Percentiles rank a stretch among this genome's conserved stretches.
These are phyloP conservation scores for Sanguinoderma infundibulare DNA, from an alignment of 1,284 basidiomycete species.

Conservation along the genomic window DNA sequence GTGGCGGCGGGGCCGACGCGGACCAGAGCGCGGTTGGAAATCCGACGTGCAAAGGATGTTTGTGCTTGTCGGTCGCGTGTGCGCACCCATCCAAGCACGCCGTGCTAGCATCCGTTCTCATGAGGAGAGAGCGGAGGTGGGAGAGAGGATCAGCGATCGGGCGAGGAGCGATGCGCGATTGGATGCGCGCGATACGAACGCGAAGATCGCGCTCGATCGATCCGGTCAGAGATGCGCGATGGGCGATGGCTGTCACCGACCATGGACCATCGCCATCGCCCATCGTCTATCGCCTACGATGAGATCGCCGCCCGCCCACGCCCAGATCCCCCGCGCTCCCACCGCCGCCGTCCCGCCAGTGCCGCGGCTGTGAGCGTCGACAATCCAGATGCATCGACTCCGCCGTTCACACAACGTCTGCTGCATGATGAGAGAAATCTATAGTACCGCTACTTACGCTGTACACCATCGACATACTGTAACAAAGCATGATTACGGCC, in stretches of 20 bases:
- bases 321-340: slow-evolving; percentile 1
- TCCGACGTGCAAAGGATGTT: too few relatives aligned
- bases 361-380: neutral
- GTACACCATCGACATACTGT: neutral
- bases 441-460: neutral
- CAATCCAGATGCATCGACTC: slow-evolving; percentile 4
- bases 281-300: slow-evolving; percentile 12
- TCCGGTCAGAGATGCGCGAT: slow-evolving; percentile 23
- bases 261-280: slow-evolving; percentile 3
- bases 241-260: slow-evolving; percentile 14
- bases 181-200: slow-evolving; percentile 1
- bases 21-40: neutral
- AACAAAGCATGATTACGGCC: neutral
- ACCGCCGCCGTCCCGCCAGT: neutral
- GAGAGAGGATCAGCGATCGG: slow-evolving; percentile 10
- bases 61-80: too few relatives aligned
- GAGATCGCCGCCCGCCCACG: slow-evolving; percentile 9
- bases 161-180: slow-evolving; percentile 4
- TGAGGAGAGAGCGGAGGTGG: neutral
- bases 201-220: slow-evolving; percentile 24
- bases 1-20: neutral
- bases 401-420: too few relatives aligned
- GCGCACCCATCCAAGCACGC: too few relatives aligned
- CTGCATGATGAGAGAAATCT: too few relatives aligned
- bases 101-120: too few relatives aligned